Percentiles rank a stretch among this genome's conserved stretches.
phyloP scores from a whole-genome alignment of 768 basidiomycete species.

The Russula abietina region DNA sequence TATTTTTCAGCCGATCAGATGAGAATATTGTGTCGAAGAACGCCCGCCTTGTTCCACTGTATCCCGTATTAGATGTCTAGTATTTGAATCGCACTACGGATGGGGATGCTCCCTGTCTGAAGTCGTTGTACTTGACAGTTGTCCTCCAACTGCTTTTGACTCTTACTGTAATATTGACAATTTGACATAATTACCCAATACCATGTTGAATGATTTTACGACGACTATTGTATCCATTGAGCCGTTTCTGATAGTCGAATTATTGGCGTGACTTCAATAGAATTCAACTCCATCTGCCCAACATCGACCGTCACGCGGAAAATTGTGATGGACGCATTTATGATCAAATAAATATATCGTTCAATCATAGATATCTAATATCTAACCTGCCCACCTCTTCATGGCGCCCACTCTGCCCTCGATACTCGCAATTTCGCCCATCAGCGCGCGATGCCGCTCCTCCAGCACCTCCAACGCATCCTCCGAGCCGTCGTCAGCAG shows the following conservation, averaged over 20 bases:
- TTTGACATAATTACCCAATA: neutral
- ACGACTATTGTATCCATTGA: neutral
- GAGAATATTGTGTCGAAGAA: neutral
- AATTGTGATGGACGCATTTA: neutral
- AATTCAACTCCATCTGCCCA: neutral
- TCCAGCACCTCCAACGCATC: conserved; percentile 15
- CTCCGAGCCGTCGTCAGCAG: neutral
- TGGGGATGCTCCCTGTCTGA: neutral
- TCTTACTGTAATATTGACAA: too few species aligned
- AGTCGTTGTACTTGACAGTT: neutral
- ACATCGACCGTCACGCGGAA: neutral
- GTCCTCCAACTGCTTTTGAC: neutral
- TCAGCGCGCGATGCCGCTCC: conserved; percentile 14
- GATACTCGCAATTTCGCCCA: conserved; percentile 23
- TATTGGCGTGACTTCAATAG: too few species aligned
- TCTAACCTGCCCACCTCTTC: neutral
- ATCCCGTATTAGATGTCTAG: neutral
- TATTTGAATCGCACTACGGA: neutral
- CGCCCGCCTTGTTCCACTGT: neutral
- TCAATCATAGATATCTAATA: neutral
- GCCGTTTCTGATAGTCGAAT: neutral
- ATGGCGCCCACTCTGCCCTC: conserved; percentile 20
- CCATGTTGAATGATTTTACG: neutral
- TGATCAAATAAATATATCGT: neutral
- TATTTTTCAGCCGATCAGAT: neutral